Base-by-base conservation (phyloP, 805 yeast species). In the Brettanomyces sp. region DNA sequence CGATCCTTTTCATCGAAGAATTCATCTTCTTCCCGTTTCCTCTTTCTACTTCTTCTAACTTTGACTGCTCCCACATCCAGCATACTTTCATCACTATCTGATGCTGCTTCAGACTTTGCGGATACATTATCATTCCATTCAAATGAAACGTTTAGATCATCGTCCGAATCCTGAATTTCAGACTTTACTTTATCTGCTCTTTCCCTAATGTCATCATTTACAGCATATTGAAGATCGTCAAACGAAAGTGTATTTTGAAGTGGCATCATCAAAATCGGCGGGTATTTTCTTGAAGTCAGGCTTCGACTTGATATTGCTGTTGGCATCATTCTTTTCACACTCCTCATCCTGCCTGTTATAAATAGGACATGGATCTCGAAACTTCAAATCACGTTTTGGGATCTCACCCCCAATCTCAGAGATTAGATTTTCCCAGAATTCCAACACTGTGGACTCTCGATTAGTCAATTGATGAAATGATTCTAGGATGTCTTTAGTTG, bases 281-380 rank as follows among this genome's bases (percentile, higher is more conserved):
- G 34, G 3, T 3, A 7, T 28, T 28, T 28, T 28, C 32, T 28
- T 9, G 11, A 28, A 28, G 32, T 28, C 32, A 28, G 11, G 32
- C 11, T 9, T 28, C 11, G 32, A 28, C 11, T 28, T 28, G 9
- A 28, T 28, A 6, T 28, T 28, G 9, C 11, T 9, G 32, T 28
- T 28, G 32, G 11, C 41, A 14, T 7, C 8, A 7, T 38, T 24
- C 41, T 18, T 12, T 22, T 12, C 25, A 18, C 18, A 9, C 34
- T 39, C 42, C 34, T 13, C 14, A 25, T 39, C 42, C 42, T 39
- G 42, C n/a, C n/a, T 13, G n/a, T 39, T 39, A 11, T 25, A 24
- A 24, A 38, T 13, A 38, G n/a, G n/a, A 18, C 18, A 21, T 5
- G 22, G 32, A 28, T 9, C 11, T 28, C 11, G 32, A 38, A 14